These are phyloP conservation scores for Heterobasidion annosum DNA, from an alignment of 1,284 basidiomycete species.

Conservation along the genomic window DNA sequence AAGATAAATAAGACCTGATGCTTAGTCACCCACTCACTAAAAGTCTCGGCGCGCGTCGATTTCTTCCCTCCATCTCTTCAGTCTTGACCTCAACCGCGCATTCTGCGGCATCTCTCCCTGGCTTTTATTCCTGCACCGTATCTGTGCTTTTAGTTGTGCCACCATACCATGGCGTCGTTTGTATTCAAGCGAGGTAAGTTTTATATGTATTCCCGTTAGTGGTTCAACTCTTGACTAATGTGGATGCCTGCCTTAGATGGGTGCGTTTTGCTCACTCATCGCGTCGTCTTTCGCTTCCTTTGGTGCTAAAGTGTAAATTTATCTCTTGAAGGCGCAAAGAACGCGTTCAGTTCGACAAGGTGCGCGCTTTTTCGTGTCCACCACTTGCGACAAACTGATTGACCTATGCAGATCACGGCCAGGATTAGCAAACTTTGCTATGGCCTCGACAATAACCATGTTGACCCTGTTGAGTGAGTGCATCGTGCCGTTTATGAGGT, in stretches of 20 bases:
- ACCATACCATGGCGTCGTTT: conserved; percentile 11
- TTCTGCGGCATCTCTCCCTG: not conserved
- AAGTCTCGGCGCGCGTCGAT: conserved; percentile 2
- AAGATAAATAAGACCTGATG: not conserved
- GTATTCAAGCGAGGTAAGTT: conserved; percentile 16
- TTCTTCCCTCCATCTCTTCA: not conserved
- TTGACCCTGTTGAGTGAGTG: conserved; percentile 88
- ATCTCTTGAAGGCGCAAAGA: conserved; percentile 62
- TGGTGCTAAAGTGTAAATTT: not conserved
- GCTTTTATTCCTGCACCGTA: not conserved
- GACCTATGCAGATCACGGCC: conserved; percentile 63
- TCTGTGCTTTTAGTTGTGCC: not conserved
- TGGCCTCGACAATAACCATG: conserved; percentile 88
- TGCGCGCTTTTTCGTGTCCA: conserved; percentile 20
- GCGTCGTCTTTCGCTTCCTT: not conserved
- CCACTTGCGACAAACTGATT: conserved; percentile 10
- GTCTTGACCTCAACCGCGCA: conserved; percentile 1
- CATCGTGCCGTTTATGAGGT: not conserved
- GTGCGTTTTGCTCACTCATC: conserved; percentile 2
- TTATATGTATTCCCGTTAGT: not conserved
- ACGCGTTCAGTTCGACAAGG: conserved; percentile 84
- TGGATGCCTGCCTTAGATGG: conserved; percentile 7
- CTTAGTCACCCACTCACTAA: not conserved
- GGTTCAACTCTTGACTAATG: not conserved
- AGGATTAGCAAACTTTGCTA: conserved; percentile 96